Evolutionary conservation across 2,329 filamentous ascomycete species (phyloP).

Genomic region (Fusarium nisikadoi): DNA sequence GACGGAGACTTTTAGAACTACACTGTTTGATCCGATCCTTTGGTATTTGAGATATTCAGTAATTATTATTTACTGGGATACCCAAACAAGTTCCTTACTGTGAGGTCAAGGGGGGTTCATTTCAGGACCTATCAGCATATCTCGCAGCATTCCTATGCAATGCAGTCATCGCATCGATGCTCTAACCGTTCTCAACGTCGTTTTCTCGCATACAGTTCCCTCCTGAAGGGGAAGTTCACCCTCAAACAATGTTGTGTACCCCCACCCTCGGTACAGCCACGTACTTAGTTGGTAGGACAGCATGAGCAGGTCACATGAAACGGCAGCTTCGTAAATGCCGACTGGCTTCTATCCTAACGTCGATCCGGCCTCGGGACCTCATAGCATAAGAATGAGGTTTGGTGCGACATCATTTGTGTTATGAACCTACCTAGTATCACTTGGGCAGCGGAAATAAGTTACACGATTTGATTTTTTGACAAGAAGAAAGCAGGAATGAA

Average conservation of each 20-base stretch:
- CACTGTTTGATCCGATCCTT: neutral
- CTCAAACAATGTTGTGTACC: conserved; percentile 17
- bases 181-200: neutral
- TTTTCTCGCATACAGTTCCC: neutral
- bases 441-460: neutral
- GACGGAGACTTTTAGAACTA: neutral
- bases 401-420: neutral
- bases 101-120: neutral
- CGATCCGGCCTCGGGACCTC: neutral
- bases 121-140: neutral
- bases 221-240: conserved; percentile 4
- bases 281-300: conserved; percentile 24
- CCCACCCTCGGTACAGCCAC: conserved; percentile 38
- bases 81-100: neutral
- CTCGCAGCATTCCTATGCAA: neutral
- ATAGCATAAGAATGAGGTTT: neutral
- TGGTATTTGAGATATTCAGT: neutral
- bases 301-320: conserved; percentile 20
- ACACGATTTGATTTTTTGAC: neutral
- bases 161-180: neutral
- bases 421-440: neutral
- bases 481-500: neutral
- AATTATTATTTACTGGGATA: neutral
- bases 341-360: neutral
- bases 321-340: conserved; percentile 2